Conservation (phyloP, 2,329 filamentous ascomycete genomes). For the Helotiales sp. region DNA sequence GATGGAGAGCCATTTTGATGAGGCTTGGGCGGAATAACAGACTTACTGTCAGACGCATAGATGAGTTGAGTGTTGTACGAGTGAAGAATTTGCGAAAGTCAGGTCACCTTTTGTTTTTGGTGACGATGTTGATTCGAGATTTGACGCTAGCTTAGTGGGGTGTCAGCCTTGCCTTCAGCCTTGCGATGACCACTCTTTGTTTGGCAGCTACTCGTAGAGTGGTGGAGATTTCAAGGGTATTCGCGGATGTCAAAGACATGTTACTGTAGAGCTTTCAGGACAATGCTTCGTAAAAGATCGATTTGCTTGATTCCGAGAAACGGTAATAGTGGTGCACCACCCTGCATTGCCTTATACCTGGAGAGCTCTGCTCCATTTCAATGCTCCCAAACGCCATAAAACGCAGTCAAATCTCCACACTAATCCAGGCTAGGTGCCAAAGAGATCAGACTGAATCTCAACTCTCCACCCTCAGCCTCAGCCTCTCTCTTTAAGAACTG, state of each 20-base stretch:
- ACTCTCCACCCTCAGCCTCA: conserved; percentile 35
- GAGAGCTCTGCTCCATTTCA: no score
- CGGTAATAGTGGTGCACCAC: no score
- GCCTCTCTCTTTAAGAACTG: conserved; percentile 46
- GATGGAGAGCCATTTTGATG: conserved; percentile 40
- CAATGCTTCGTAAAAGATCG: no score
- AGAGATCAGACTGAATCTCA: conserved; percentile 42
- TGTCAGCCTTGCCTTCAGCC: conserved; percentile 26
- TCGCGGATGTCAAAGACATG: no score
- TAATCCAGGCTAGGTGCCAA: conserved; percentile 30
- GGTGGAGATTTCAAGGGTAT: not conserved
- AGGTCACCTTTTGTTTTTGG: conserved; percentile 18
- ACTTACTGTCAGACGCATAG: conserved; percentile 32
- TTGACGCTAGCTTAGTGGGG: conserved; percentile 17
- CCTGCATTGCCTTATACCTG: no score
- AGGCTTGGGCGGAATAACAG: conserved; percentile 28
- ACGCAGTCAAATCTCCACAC: no score
- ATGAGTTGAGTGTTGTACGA: not conserved
- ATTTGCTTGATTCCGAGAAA: no score
- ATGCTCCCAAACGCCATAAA: not conserved
- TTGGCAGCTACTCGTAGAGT: no score
- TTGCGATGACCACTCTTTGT: not conserved
- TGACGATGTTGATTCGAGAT: conserved; percentile 15
- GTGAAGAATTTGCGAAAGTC: conserved; percentile 13
- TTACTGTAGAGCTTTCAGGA: no score